Base-by-base conservation (phyloP, 2,329 filamentous ascomycete species). In the Fusarium austroafricanum region DNA sequence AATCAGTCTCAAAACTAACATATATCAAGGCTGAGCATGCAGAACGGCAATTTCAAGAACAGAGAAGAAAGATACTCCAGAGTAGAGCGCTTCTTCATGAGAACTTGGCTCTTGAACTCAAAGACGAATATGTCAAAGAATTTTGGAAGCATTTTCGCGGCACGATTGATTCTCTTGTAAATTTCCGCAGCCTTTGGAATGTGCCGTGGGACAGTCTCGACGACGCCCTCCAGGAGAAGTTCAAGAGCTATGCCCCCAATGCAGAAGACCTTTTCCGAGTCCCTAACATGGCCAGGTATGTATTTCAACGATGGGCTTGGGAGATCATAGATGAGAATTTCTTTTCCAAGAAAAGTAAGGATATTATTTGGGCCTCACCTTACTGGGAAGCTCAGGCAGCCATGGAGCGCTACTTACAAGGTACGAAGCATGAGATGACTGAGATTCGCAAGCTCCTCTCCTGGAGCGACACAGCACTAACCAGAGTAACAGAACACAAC, bases 251-350 rank as follows among this genome's bases (percentile, higher is more conserved):
- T 15, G 23, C 42, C 6, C 42, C 42, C 6, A 44, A 18, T 3
- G 23, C 2, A 20, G 42, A 44, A 44, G 42, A 44, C 5, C 42
- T 29, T 15, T 44, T 44, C 4, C 21, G 26, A 6, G 4, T 10
- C 3, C n/a, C 12, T 3, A 5, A 12, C 1, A 44, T 44, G 42
- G 2, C 7, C 11, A 6, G 0, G 8, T 5, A 5, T 28, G 0
- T 44, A 28, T 44, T 44, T 18, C 42, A 18, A 2, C 42, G 23
- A 29, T 44, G 42, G 42, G 8, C 23, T 0, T 44, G 42, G 42
- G 42, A 44, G 23, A 18, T 29, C 12, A 5, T 44, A 3, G 42
- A 44, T 15, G 42, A 44, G 42, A 44, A 20, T 2, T 44, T 44
- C 42, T 44, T 44, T 29, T 44, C 42, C 7, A 2, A 20, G 0